Conservation (phyloP, 345 rosid species). For the Acer yangbiense region DNA sequence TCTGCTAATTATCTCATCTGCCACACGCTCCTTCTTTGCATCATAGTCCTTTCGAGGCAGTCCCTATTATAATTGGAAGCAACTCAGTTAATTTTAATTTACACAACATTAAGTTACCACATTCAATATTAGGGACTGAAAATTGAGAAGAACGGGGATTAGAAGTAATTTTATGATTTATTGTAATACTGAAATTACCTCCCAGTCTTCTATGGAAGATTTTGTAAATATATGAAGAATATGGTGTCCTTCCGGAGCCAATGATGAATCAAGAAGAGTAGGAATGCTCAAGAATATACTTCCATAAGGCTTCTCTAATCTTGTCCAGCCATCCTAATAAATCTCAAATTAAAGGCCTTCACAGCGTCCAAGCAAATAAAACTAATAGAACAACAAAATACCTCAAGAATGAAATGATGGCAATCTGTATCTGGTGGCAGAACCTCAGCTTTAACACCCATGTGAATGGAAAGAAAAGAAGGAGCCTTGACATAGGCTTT, state of each 20-base stretch:
- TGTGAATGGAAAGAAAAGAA: slow-evolving; percentile 95
- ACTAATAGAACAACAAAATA: slow-evolving; percentile 25
- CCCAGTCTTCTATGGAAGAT: slow-evolving; percentile 87
- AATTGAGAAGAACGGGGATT: not conserved
- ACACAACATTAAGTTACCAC: not conserved
- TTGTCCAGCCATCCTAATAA: slow-evolving; percentile 68
- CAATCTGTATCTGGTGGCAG: slow-evolving; percentile 90
- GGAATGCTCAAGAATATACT: slow-evolving; percentile 98
- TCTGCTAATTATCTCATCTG: slow-evolving; percentile 66
- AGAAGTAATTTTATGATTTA: slow-evolving; percentile 14
- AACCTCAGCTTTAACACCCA: slow-evolving; percentile 88
- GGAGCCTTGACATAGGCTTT: slow-evolving; percentile 91
- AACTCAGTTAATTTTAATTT: slow-evolving; percentile 8
- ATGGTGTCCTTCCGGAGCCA: slow-evolving; percentile 84
- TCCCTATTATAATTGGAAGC: slow-evolving; percentile 46
- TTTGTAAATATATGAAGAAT: slow-evolving; percentile 91
- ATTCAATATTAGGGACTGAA: not conserved
- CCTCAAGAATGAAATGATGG: slow-evolving; percentile 96
- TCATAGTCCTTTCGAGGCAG: slow-evolving; percentile 73
- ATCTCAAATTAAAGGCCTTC: not conserved
- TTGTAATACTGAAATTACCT: slow-evolving; percentile 43
- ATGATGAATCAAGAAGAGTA: slow-evolving; percentile 79
- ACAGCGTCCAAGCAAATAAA: slow-evolving; percentile 14
- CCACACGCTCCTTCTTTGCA: slow-evolving; percentile 70
- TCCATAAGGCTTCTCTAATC: slow-evolving; percentile 82